These are phyloP conservation scores for Umbellularia californica DNA, from an alignment of 164 flowering plant genomes.

Conservation along the genomic window DNA sequence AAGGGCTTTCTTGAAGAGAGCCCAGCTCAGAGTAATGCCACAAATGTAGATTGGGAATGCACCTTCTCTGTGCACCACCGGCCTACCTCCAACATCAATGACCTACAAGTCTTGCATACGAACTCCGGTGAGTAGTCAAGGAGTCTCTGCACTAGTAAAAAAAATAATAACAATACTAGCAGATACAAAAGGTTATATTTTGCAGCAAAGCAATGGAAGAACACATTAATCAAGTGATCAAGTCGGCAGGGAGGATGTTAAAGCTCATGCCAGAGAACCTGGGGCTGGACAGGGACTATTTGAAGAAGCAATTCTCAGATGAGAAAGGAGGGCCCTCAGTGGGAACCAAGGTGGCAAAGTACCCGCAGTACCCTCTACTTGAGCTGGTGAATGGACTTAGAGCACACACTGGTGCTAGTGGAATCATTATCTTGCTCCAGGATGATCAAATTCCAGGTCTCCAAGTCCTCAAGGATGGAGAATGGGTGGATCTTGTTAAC, in stretches of 20 bases:
- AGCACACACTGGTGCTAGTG: conserved; percentile 89
- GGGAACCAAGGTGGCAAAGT: conserved; percentile 79
- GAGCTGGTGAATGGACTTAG: conserved; percentile 71
- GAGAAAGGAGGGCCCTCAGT: conserved; percentile 41
- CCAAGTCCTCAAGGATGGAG: conserved; percentile 59
- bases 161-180: too few species aligned
- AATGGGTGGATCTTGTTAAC: conserved; percentile 73
- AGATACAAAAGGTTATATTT: background rate
- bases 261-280: conserved; percentile 74
- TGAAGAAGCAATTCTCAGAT: conserved; percentile 59
- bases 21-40: background rate
- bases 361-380: conserved; percentile 62
- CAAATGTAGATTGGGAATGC: conserved; percentile 28
- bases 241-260: conserved; percentile 59
- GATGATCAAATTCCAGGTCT: conserved; percentile 81
- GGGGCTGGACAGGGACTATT: conserved; percentile 54
- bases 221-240: conserved; percentile 45
- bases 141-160: too few species aligned
- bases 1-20: conserved; percentile 22
- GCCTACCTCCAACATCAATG: conserved; percentile 48
- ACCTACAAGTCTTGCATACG: conserved; percentile 32
- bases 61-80: conserved; percentile 60
- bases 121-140: conserved; percentile 18
- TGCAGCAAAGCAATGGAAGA: conserved; percentile 39
- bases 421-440: conserved; percentile 75